A percentile compares a stretch with the other conserved stretches of the same genome.
These are phyloP conservation scores for Rhynchosporium graminicola DNA, from an alignment of 2,329 filamentous ascomycete species.

Conservation along the genomic window DNA sequence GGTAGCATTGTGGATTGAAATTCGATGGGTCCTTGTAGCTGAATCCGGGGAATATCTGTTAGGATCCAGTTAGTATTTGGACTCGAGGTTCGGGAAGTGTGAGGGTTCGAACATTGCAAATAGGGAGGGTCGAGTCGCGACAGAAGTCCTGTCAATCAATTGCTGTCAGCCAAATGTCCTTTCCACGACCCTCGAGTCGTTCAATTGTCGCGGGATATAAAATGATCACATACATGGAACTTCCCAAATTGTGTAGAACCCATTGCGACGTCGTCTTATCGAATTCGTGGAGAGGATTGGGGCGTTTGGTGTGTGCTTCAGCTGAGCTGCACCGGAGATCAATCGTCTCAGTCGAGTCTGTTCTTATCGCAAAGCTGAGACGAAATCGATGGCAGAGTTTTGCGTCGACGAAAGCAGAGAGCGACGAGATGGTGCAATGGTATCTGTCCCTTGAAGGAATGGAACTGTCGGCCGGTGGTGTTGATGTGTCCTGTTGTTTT, in stretches of 20 bases:
- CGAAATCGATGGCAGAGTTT: conserved; percentile 5
- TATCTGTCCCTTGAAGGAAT: conserved; percentile 1
- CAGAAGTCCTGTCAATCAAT: conserved; percentile 67
- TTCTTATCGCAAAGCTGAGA: conserved; percentile 11
- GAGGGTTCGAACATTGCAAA: conserved; percentile 73
- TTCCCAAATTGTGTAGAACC: conserved; percentile 53
- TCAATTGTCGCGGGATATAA: conserved; percentile 20
- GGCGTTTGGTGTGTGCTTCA: conserved; percentile 10
- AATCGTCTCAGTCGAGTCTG: conserved; percentile 3
- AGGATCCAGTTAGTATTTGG: conserved; percentile 24
- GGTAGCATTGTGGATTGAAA: conserved; percentile 63
- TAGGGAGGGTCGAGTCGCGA: conserved; percentile 77
- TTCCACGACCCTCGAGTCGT: not conserved
- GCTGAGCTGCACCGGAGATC: conserved; percentile 15
- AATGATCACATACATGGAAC: conserved; percentile 49
- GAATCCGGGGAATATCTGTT: conserved; percentile 61
- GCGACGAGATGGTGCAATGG: not conserved
- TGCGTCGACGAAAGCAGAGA: conserved; percentile 7
- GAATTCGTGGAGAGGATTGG: conserved; percentile 3
- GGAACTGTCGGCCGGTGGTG: not conserved
- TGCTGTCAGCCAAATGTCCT: conserved; percentile 16
- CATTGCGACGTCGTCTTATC: conserved; percentile 15
- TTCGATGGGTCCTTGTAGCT: conserved; percentile 29
- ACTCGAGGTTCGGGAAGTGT: conserved; percentile 10
- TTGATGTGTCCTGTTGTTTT: not conserved